Evolutionary conservation across 129 eudicot genomes (phyloP).

Genomic region (Flaveria brownii): DNA sequence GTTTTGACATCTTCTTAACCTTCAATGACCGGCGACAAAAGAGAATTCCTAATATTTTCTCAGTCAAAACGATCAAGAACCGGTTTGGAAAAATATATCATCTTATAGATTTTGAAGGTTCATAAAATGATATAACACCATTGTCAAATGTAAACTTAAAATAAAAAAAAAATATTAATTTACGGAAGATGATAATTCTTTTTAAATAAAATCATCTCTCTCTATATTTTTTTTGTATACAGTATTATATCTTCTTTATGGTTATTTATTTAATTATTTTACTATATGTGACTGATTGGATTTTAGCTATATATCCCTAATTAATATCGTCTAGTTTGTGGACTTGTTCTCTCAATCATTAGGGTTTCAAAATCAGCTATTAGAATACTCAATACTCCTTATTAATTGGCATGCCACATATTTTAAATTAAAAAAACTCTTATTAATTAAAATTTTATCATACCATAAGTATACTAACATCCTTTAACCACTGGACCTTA

Average conservation of each 20-base stretch:
- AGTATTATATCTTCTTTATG: neutral
- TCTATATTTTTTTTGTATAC: neutral
- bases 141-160: neutral
- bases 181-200: neutral
- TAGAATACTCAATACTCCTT: neutral
- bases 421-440: neutral
- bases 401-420: neutral
- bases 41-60: neutral
- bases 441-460: neutral
- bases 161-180: neutral
- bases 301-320: neutral
- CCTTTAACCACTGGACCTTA: no score
- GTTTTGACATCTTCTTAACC: neutral
- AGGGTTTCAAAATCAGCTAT: constrained; percentile 3
- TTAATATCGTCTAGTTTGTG: neutral
- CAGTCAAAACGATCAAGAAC: neutral
- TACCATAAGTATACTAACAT: no score
- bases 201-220: neutral
- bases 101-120: neutral
- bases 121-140: no score
- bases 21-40: neutral
- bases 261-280: neutral
- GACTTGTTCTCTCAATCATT: neutral
- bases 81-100: neutral
- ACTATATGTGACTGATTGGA: neutral